These are phyloP conservation scores for Cystofilobasidium capitatum DNA, from an alignment of 768 basidiomycete species.

Conservation along the genomic window DNA sequence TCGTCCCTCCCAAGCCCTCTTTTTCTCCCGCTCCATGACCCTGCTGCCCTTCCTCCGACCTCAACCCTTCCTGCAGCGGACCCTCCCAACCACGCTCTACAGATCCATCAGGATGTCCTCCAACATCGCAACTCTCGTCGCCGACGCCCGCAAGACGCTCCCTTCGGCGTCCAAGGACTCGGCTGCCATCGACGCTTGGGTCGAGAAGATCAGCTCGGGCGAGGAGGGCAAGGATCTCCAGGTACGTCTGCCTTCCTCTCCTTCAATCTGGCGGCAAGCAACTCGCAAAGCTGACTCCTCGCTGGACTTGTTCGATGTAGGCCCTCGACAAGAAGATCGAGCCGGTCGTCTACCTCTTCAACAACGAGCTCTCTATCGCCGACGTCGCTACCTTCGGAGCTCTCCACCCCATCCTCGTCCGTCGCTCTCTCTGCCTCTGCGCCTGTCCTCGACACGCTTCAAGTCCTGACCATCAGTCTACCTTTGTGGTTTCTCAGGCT, in stretches of 20 bases:
- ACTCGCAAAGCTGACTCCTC: background rate
- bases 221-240: conserved; percentile 2
- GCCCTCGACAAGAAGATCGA: conserved; percentile 20
- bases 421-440: conserved; percentile 32
- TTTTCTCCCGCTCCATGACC: background rate
- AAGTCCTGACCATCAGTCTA: background rate
- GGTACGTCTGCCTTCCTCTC: background rate
- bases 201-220: background rate
- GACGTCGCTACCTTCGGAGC: conserved; percentile 84
- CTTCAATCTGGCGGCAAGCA: background rate
- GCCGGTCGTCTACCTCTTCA: conserved; percentile 54
- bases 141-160: background rate
- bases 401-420: conserved; percentile 71
- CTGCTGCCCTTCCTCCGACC: background rate
- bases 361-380: conserved; percentile 74
- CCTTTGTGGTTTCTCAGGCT: conserved; percentile 45
- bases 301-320: background rate
- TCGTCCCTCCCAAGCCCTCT: background rate
- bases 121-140: conserved; percentile 6
- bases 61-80: background rate
- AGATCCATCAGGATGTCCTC: background rate
- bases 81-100: background rate
- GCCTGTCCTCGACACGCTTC: background rate
- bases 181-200: conserved; percentile 8
- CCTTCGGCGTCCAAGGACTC: conserved; percentile 6